These are phyloP conservation scores for Trichoderma hamatum DNA, from an alignment of 2,329 filamentous ascomycete species.

Conservation along the genomic window DNA sequence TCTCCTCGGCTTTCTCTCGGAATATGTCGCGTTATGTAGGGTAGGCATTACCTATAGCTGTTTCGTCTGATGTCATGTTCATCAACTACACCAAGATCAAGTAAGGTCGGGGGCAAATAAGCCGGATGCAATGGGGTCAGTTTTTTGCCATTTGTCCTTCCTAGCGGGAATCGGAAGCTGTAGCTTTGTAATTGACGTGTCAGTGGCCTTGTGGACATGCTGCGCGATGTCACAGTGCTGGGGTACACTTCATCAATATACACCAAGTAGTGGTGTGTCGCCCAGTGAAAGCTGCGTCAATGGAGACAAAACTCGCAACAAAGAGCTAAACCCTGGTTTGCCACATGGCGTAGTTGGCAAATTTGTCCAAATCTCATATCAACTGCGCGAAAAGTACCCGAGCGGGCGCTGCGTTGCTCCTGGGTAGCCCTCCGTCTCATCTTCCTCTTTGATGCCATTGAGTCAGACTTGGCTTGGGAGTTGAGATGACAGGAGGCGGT, in stretches of 20 bases:
- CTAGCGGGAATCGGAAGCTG: not conserved
- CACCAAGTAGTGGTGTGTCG: not conserved
- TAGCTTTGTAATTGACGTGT: not conserved
- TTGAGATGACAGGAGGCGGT: not conserved
- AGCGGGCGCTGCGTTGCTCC: not conserved
- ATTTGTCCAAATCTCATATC: not conserved
- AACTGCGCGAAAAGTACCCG: not conserved
- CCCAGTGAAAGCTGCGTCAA: not conserved
- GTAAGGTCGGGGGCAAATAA: not conserved
- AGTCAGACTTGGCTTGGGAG: not conserved
- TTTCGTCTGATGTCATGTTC: not conserved
- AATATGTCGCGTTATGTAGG: not conserved
- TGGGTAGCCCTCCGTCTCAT: not conserved
- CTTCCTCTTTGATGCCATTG: not conserved
- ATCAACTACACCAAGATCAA: not conserved
- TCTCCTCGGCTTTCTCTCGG: not conserved
- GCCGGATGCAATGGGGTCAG: constrained; percentile 7
- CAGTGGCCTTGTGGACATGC: not conserved
- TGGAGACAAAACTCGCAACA: not conserved
- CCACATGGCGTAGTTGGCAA: constrained; percentile 6
- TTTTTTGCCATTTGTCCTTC: constrained; percentile 3
- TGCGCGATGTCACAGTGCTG: not conserved
- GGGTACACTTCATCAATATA: not conserved
- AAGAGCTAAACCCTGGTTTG: not conserved
- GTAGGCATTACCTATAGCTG: not conserved